Conservation (phyloP, 2,329 filamentous ascomycete species). For the Arthrobotrys conoides region DNA sequence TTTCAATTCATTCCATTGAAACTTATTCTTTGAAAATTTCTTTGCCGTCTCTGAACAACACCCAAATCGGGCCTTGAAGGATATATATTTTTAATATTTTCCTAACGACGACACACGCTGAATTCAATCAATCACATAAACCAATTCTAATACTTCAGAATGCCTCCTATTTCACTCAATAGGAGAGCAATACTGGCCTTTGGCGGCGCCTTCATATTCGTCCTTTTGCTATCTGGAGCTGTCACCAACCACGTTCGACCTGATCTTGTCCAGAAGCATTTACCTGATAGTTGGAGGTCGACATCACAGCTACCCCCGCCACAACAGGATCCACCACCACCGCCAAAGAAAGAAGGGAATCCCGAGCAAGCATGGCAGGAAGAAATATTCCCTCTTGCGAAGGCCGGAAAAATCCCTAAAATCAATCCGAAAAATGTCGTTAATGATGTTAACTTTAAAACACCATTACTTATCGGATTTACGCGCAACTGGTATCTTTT, state of each 20-base stretch:
- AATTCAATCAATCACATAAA: neutral
- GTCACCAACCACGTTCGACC: constrained; percentile 51
- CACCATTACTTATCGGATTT: constrained; percentile 74
- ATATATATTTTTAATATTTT: neutral
- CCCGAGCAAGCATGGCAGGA: constrained; percentile 32
- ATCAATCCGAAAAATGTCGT: constrained; percentile 55
- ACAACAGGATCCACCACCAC: neutral
- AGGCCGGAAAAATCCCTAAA: constrained; percentile 53
- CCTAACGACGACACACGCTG: neutral
- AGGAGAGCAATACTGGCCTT: constrained; percentile 44
- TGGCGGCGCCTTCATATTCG: constrained; percentile 20
- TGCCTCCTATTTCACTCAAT: constrained; percentile 55
- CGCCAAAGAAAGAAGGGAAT: neutral
- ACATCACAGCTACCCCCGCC: constrained; percentile 22
- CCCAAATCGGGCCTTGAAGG: constrained; percentile 1
- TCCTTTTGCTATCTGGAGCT: constrained; percentile 41
- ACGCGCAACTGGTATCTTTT: constrained; percentile 73
- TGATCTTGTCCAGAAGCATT: constrained; percentile 31
- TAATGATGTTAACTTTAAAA: constrained; percentile 59
- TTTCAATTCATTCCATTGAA: neutral
- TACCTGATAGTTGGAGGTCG: constrained; percentile 38
- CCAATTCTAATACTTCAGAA: constrained; percentile 3
- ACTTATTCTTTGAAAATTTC: neutral
- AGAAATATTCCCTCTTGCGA: constrained; percentile 61
- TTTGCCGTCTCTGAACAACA: neutral